Base-by-base conservation (phyloP, 2,329 filamentous ascomycete genomes). In the Aspergillus persii region DNA sequence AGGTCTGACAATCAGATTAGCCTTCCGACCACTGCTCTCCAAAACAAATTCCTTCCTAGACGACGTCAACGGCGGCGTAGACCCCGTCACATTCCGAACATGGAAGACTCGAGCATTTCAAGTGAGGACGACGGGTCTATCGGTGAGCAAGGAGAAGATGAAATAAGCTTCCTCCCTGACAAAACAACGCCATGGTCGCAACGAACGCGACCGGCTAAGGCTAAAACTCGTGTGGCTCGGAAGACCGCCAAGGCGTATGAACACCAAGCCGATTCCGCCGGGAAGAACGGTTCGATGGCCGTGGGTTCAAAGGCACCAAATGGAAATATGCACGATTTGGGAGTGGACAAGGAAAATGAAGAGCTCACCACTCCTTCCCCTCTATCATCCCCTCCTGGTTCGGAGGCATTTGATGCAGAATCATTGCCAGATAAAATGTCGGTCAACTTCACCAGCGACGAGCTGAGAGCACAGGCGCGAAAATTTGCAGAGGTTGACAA, bases 401-500 rank as follows among this genome's bases (percentile, higher is more conserved):
- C 74, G 3, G 72, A 75, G 8, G 63, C 61, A 8, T 64, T 68
- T 46, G 68, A 70, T 50, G 66, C 68, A 2, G 70, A 71, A 15
- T 58, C 58, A 23, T 47, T 52, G 29, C 52, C 56, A 41, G 60
- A 65, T 36, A 58, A 55, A 26, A 33, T 36, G 7, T 56, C 60
- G 36, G 60, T 56, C 6, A 64, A 65, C 39, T 69, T 66, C 53
- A 59, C 69, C 48, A 79, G 75, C 58, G 71, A 74, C 44, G 76
- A 79, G 53, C 64, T 79, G 36, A 67, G 68, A 26, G 58, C 63
- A 15, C 73, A 74, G 53, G 70, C 71, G 30, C 66, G 66, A 60
- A 78, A 77, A 47, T 79, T 79, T 65, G 73, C 72, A 0, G 76
- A 78, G 60, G 67, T 79, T 48, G 76, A 78, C 61, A 63, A 71